A percentile compares a stretch with the other conserved stretches of the same genome.
These are phyloP conservation scores for Medicago arabica DNA, from an alignment of 306 rosid genomes.

Conservation along the genomic window DNA sequence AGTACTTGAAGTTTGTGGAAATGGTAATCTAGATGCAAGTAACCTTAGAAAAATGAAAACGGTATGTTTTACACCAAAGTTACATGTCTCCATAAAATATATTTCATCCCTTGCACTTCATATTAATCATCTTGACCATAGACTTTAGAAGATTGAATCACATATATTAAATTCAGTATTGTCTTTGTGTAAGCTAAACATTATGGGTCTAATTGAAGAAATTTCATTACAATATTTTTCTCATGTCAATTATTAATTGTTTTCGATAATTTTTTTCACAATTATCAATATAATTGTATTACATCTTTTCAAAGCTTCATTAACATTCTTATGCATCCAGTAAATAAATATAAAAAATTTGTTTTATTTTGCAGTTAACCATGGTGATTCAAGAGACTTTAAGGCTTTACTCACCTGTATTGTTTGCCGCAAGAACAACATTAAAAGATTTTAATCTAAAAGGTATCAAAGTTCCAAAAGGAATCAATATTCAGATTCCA, in stretches of 20 bases:
- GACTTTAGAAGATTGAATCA: no score
- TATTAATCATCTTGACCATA: no score
- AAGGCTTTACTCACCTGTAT: conserved; percentile 65
- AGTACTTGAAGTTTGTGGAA: background rate
- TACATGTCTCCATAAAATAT: no score
- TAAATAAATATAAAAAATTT: conserved; percentile 9
- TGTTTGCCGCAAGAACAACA: conserved; percentile 49
- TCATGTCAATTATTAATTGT: no score
- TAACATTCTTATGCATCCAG: background rate
- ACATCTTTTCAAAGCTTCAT: background rate
- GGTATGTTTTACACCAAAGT: background rate
- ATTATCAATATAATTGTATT: background rate
- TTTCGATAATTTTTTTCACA: no score
- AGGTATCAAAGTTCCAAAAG: conserved; percentile 61
- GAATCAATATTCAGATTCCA: conserved; percentile 61
- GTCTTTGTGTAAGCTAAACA: no score
- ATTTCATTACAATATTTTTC: no score
- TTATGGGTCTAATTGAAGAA: no score
- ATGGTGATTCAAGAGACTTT: conserved; percentile 83
- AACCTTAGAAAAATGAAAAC: background rate
- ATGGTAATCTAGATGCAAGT: background rate
- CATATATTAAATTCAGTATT: no score
- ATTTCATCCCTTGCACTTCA: no score
- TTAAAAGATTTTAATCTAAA: conserved; percentile 52
- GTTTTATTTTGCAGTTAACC: conserved; percentile 50